A percentile compares a stretch with the other conserved stretches of the same genome.
These are phyloP conservation scores for Hyaloscypha finlandica DNA, from an alignment of 495 filamentous ascomycete species.

Conservation along the genomic window DNA sequence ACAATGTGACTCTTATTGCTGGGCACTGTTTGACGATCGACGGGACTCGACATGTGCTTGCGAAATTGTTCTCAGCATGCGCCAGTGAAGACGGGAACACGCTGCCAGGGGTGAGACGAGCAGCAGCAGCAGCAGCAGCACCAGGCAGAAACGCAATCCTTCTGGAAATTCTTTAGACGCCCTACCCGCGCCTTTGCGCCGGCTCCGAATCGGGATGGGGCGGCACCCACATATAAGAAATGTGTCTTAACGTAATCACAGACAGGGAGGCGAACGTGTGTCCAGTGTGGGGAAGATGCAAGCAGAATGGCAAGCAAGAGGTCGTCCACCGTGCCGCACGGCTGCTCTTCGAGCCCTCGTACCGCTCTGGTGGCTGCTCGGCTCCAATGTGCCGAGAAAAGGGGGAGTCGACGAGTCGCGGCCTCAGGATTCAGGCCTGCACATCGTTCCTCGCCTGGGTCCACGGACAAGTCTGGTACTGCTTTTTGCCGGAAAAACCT, in stretches of 20 bases:
- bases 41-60: not conserved
- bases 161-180: not conserved
- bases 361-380: no score
- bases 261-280: not conserved
- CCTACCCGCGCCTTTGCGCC: not conserved
- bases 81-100: not conserved
- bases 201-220: not conserved
- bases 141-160: not conserved
- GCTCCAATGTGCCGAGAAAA: not conserved
- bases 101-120: not conserved
- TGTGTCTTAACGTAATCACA: not conserved
- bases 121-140: not conserved
- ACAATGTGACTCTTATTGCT: slow-evolving; percentile 5
- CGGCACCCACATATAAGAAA: not conserved
- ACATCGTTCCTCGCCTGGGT: not conserved
- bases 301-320: not conserved
- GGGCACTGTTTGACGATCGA: slow-evolving; percentile 9
- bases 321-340: not conserved
- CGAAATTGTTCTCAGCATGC: not conserved
- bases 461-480: not conserved
- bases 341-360: no score
- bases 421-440: not conserved
- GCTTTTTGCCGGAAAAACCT: not conserved
- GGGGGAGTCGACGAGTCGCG: not conserved
- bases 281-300: not conserved